Evolutionary conservation across 1,284 basidiomycete genomes (phyloP).

Genomic region (Veloporphyrellus conicus): DNA sequence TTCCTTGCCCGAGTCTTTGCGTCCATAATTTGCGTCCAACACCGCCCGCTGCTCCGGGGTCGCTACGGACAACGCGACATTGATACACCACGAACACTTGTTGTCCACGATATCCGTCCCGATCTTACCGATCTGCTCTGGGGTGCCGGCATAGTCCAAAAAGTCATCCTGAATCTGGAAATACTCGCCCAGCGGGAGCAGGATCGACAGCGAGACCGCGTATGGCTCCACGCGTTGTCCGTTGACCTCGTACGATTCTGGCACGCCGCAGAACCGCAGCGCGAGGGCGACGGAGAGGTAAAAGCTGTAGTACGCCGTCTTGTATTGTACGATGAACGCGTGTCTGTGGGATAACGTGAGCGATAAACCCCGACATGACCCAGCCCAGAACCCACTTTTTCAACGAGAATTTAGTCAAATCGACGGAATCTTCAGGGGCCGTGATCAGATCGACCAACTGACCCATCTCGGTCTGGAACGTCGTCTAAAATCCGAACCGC

Average conservation of each 20-base stretch:
- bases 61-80: constrained; percentile 72
- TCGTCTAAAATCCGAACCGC: too few relatives aligned
- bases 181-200: constrained; percentile 93
- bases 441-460: constrained; percentile 96
- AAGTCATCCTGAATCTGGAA: constrained; percentile 99
- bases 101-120: constrained; percentile 99
- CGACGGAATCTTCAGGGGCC: constrained; percentile 86
- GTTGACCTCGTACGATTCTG: constrained; percentile 43
- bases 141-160: constrained; percentile 88
- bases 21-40: constrained; percentile 83
- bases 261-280: constrained; percentile 77
- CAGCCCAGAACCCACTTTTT: too few relatives aligned
- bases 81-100: constrained; percentile 98
- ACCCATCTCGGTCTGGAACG: constrained; percentile 94
- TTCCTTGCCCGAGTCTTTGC: constrained; percentile 63
- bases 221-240: constrained; percentile 56
- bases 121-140: constrained; percentile 93
- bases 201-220: constrained; percentile 76
- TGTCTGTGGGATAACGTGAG: constrained; percentile 52
- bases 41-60: constrained; percentile 53
- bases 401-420: constrained; percentile 76
- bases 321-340: constrained; percentile 92
- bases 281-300: constrained; percentile 97
- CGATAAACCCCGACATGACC: too few relatives aligned
- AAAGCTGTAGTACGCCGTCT: constrained; percentile 98